These are phyloP conservation scores for Colletotrichum gloeosporioides DNA, from an alignment of 2,329 filamentous ascomycete species.

Conservation along the genomic window DNA sequence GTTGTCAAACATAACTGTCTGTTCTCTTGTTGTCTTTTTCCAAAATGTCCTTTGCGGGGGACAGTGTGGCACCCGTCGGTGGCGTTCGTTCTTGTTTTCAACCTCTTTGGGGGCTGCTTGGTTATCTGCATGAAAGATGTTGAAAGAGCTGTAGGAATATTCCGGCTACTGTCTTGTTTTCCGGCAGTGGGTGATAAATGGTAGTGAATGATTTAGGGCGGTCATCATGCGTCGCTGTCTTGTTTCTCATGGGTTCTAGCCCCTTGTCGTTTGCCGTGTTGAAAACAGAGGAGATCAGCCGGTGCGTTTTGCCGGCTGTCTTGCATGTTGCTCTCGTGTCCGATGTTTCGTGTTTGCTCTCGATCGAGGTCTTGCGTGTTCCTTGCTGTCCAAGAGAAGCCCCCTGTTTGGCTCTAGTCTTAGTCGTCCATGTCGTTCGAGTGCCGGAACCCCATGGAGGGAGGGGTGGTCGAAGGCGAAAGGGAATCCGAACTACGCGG, in stretches of 20 bases:
- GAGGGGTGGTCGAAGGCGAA: background rate
- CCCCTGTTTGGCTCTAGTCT: background rate
- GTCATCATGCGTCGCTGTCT: conserved; percentile 4
- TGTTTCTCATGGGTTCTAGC: background rate
- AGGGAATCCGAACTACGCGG: background rate
- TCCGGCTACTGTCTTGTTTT: background rate
- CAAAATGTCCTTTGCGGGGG: background rate
- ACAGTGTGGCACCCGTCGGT: conserved; percentile 1
- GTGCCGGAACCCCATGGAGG: background rate
- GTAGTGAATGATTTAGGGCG: background rate
- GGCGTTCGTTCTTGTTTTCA: background rate
- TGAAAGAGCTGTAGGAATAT: conserved; percentile 2
- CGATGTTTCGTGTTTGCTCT: background rate
- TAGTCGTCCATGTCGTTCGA: background rate
- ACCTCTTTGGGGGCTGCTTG: background rate
- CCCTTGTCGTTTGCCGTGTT: background rate
- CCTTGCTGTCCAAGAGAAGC: background rate
- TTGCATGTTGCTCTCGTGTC: background rate
- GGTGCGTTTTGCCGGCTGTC: background rate
- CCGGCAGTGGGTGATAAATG: background rate
- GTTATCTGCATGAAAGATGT: background rate
- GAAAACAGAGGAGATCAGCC: conserved; percentile 1
- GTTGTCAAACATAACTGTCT: conserved; percentile 8
- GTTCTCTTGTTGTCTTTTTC: background rate
- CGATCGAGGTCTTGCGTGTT: background rate